Conservation (phyloP, 495 filamentous ascomycete species). For the Xylaria sp. region DNA sequence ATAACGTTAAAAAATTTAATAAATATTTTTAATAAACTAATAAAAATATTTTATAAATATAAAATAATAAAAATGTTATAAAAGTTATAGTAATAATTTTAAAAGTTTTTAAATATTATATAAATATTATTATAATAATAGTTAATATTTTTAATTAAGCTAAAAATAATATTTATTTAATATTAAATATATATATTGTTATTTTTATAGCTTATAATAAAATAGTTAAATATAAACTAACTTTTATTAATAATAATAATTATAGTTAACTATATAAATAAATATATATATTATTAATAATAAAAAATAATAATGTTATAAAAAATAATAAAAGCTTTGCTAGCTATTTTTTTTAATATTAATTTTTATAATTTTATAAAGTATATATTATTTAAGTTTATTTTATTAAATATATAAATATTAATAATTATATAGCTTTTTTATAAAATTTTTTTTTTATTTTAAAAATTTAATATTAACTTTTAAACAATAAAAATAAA, state of each 20-base stretch:
- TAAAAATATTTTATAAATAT: constrained; percentile 7
- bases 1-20: constrained; percentile 12
- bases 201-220: too few relatives aligned
- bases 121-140: constrained; percentile 25
- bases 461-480: background rate
- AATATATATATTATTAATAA: too few relatives aligned
- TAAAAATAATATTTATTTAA: too few relatives aligned
- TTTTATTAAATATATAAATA: constrained; percentile 18
- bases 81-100: constrained; percentile 12
- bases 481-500: constrained; percentile 12
- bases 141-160: constrained; percentile 15
- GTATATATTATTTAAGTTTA: too few relatives aligned
- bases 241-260: too few relatives aligned
- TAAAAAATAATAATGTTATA: too few relatives aligned
- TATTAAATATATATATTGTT: too few relatives aligned
- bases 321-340: too few relatives aligned
- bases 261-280: too few relatives aligned
- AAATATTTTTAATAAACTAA: constrained; percentile 20
- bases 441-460: background rate
- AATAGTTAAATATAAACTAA: too few relatives aligned
- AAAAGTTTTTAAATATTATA: background rate
- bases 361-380: too few relatives aligned
- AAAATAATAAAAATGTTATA: background rate
- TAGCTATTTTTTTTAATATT: too few relatives aligned
- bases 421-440: constrained; percentile 24